Evolutionary conservation across 2,329 filamentous ascomycete species (phyloP).

Genomic region (Fusarium succisae): DNA sequence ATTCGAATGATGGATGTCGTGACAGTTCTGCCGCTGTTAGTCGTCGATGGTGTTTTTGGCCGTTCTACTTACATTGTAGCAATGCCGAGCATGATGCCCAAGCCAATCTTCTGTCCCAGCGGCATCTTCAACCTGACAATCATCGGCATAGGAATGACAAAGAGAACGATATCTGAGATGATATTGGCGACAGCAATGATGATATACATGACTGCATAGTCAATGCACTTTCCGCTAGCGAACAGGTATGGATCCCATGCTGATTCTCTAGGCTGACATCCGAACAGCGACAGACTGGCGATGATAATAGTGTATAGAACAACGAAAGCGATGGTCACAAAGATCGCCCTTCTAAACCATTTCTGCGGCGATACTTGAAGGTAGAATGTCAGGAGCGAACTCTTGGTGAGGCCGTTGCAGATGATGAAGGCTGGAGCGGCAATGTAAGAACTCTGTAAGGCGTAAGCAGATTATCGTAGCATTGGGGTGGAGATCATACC

Average conservation of each 20-base stretch:
- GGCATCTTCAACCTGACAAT: constrained; percentile 56
- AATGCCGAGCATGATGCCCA: constrained; percentile 55
- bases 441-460: constrained; percentile 40
- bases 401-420: constrained; percentile 48
- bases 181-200: constrained; percentile 59
- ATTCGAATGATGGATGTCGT: constrained; percentile 45
- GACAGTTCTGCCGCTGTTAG: constrained; percentile 40
- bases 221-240: constrained; percentile 50
- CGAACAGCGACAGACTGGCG: constrained; percentile 30
- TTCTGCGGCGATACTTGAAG: constrained; percentile 46
- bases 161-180: constrained; percentile 57
- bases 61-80: constrained; percentile 42
- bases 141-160: constrained; percentile 56
- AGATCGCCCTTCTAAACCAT: constrained; percentile 43
- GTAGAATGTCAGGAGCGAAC: constrained; percentile 50
- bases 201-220: constrained; percentile 57
- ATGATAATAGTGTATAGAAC: constrained; percentile 42
- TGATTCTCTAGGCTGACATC: constrained; percentile 24
- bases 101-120: constrained; percentile 55
- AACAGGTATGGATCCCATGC: constrained; percentile 38
- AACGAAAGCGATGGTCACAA: constrained; percentile 41
- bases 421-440: constrained; percentile 45
- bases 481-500: background rate
- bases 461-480: accelerated
- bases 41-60: accelerated